phyloP scores from a whole-genome alignment of 805 yeast genomes.

The Debaryomyces hansenii region DNA sequence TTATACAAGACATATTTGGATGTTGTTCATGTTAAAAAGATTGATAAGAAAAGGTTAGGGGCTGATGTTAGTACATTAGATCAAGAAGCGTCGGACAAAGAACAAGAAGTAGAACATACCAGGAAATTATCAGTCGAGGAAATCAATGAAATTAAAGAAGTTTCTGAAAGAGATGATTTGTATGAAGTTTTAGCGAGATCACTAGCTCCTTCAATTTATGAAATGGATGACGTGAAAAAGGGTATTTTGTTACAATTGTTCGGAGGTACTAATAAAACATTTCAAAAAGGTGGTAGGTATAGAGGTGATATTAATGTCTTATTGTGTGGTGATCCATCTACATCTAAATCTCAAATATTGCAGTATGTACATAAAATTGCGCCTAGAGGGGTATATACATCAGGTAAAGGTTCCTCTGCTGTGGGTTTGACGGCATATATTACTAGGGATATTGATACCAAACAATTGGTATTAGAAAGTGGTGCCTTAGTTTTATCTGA shows the following conservation, averaged over 20 bases:
- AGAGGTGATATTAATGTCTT: conserved; percentile 94
- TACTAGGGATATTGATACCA: conserved; percentile 91
- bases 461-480: conserved; percentile 87
- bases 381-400: conserved; percentile 96
- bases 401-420: conserved; percentile 98
- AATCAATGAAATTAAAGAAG: conserved; percentile 57
- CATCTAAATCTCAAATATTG: conserved; percentile 90
- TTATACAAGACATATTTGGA: conserved; percentile 92
- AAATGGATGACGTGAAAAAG: conserved; percentile 94
- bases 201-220: conserved; percentile 95
- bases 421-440: conserved; percentile 98
- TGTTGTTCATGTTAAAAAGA: conserved; percentile 87
- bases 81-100: conserved; percentile 54
- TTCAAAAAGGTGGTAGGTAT: conserved; percentile 87
- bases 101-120: conserved; percentile 75
- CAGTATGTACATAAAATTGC: conserved; percentile 97
- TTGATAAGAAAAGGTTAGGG: conserved; percentile 78
- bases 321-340: conserved; percentile 97
- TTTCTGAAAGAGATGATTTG: conserved; percentile 69
- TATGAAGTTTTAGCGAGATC: conserved; percentile 87
- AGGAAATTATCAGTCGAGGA: conserved; percentile 72
- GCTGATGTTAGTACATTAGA: conserved; percentile 69
- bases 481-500: conserved; percentile 97
- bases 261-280: conserved; percentile 92
- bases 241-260: conserved; percentile 90